Conservation (phyloP, 441 rosid genomes). For the Iberis amara region DNA sequence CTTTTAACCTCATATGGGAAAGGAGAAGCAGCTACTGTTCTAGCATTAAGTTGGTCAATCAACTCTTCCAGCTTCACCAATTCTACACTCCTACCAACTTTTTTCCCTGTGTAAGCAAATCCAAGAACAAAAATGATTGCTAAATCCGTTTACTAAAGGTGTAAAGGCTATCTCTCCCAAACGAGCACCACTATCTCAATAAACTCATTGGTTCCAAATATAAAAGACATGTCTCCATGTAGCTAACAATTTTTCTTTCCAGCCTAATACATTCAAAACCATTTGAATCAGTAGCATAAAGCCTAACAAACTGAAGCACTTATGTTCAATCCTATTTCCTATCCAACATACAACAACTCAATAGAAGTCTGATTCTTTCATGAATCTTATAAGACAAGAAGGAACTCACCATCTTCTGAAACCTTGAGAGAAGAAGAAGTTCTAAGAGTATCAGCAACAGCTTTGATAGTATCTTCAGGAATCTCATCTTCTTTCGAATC, state of each 20-base stretch:
- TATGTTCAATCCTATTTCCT: too few species aligned
- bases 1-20: constrained; percentile 48
- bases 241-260: too few species aligned
- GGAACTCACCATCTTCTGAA: constrained; percentile 73
- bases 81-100: constrained; percentile 61
- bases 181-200: background rate
- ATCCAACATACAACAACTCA: background rate
- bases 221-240: too few species aligned
- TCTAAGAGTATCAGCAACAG: constrained; percentile 74
- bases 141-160: background rate
- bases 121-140: background rate
- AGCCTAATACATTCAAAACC: background rate
- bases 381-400: background rate
- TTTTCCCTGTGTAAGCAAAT: constrained; percentile 46
- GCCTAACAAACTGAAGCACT: background rate
- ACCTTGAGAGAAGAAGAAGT: constrained; percentile 62
- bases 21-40: constrained; percentile 73
- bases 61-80: constrained; percentile 61
- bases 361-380: background rate
- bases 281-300: background rate
- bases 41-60: constrained; percentile 57
- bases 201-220: background rate
- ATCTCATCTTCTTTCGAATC: constrained; percentile 66
- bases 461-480: constrained; percentile 61
- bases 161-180: background rate